phyloP scores from a whole-genome alignment of 345 rosid genomes.

The Limnanthes douglasii region DNA sequence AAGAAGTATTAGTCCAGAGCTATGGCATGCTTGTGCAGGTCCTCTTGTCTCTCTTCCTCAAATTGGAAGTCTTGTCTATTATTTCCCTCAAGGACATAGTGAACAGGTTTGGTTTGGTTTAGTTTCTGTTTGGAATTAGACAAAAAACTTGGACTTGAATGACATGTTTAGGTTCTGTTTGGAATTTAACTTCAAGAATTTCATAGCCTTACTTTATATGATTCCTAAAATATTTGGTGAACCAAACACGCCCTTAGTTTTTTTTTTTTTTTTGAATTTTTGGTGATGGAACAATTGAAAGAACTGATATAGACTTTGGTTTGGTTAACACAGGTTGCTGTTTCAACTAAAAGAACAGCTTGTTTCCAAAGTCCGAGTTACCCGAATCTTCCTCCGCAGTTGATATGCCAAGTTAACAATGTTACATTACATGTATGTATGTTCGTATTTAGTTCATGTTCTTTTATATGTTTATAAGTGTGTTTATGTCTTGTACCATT shows the following conservation, averaged over 20 bases:
- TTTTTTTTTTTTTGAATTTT: no score
- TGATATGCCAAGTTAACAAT: constrained; percentile 94
- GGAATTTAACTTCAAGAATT: no score
- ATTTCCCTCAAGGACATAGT: constrained; percentile 97
- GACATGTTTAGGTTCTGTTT: no score
- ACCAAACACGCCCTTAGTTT: no score
- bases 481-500: no score
- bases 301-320: neutral
- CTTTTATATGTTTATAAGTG: no score
- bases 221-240: no score
- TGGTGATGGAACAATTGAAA: no score
- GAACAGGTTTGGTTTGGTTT: constrained; percentile 97
- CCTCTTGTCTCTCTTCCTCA: constrained; percentile 93
- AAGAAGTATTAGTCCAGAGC: constrained; percentile 67
- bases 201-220: no score
- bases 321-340: constrained; percentile 46
- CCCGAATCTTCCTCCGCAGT: constrained; percentile 89
- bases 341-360: constrained; percentile 78
- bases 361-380: constrained; percentile 88
- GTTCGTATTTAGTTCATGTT: constrained; percentile 2
- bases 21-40: constrained; percentile 99
- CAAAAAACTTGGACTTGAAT: no score
- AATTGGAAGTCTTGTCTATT: constrained; percentile 84
- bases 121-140: no score
- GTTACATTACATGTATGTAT: constrained; percentile 70